Evolutionary conservation across 2,329 filamentous ascomycete genomes (phyloP).

Genomic region (Alternaria sp.): DNA sequence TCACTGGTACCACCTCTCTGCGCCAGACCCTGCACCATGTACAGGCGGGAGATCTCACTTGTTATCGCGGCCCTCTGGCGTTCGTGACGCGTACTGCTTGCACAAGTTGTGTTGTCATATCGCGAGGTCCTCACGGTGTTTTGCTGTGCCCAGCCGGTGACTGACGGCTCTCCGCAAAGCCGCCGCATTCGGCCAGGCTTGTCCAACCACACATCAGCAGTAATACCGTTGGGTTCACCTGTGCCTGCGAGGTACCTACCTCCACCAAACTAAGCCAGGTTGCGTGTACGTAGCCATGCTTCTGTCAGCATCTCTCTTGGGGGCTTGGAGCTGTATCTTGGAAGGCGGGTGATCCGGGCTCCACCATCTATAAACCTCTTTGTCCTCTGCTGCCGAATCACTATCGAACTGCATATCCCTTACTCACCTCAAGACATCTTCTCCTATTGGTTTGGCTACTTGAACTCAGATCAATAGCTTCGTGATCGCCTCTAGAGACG

Average conservation of each 20-base stretch:
- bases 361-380: conserved; percentile 13
- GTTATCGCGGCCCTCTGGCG: conserved; percentile 19
- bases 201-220: conserved; percentile 3
- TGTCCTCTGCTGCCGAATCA: conserved; percentile 16
- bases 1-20: conserved; percentile 1
- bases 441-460: conserved; percentile 3
- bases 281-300: conserved; percentile 3
- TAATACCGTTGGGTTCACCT: neutral
- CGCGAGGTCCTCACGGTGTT: conserved; percentile 24
- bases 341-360: neutral
- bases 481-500: neutral
- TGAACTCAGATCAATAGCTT: neutral
- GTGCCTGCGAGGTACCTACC: conserved; percentile 1
- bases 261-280: neutral
- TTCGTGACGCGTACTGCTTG: conserved; percentile 40
- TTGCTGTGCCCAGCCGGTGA: conserved; percentile 13
- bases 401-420: neutral
- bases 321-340: conserved; percentile 1
- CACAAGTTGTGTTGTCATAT: conserved; percentile 13
- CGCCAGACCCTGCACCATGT: conserved; percentile 17
- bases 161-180: conserved; percentile 38
- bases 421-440: neutral
- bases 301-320: conserved; percentile 10
- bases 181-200: conserved; percentile 25
- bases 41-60: conserved; percentile 2